Conservation (phyloP, 495 filamentous ascomycete genomes). For the Annulohypoxylon nitens region DNA sequence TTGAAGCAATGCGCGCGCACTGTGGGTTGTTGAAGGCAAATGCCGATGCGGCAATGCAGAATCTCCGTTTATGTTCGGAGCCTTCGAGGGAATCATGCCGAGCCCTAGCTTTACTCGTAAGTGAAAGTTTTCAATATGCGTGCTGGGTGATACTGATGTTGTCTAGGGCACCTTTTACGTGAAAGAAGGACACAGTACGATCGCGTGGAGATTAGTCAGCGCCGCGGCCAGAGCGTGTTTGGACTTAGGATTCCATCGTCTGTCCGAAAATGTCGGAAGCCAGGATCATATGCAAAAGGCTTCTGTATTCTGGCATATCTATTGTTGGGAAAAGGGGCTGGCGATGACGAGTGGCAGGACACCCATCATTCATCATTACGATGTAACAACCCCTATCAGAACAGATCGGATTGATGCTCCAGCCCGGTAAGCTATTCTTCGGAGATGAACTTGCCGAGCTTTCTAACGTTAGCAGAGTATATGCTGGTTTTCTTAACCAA, state of each 20-base stretch:
- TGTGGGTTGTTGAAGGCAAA: conserved; percentile 21
- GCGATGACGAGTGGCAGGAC: conserved; percentile 72
- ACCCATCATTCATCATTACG: conserved; percentile 71
- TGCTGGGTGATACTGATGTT: conserved; percentile 4
- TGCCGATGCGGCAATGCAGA: conserved; percentile 38
- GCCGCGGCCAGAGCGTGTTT: conserved; percentile 40
- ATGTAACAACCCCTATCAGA: conserved; percentile 60
- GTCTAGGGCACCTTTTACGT: conserved; percentile 44
- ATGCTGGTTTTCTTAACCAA: conserved; percentile 32
- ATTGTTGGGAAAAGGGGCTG: conserved; percentile 69
- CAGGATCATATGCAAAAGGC: conserved; percentile 48
- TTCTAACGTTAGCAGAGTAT: conserved; percentile 38
- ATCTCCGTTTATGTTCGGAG: conserved; percentile 45
- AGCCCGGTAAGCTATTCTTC: conserved; percentile 21
- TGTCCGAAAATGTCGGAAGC: conserved; percentile 47
- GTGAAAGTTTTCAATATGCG: conserved; percentile 4
- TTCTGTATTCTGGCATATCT: conserved; percentile 72
- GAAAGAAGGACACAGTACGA: conserved; percentile 46
- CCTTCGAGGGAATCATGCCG: conserved; percentile 46
- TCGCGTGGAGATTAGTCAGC: conserved; percentile 44
- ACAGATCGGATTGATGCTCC: background rate
- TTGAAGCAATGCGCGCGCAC: conserved; percentile 34
- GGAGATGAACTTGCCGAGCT: background rate
- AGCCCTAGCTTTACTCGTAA: conserved; percentile 46
- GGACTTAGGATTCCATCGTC: conserved; percentile 45